Evolutionary conservation across 1,139 yeast species (phyloP), one percentile per base, ranked within the genome.

Genomic region (Ogataea hybrid): DNA sequence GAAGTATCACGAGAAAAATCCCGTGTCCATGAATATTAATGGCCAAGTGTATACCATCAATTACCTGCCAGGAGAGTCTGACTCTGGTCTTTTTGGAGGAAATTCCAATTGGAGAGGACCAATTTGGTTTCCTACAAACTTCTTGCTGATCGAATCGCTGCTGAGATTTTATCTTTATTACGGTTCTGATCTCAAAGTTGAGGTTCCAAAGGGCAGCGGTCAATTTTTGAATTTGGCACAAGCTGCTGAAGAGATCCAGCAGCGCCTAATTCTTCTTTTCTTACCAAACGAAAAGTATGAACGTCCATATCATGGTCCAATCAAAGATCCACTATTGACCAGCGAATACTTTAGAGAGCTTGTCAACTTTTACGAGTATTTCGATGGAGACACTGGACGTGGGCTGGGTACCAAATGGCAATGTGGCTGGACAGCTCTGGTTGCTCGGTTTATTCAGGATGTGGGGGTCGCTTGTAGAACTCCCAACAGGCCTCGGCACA

Each of bases 71-170:
- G 97, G 96, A 16, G 97, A 90, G 63, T 85, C 96, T 16, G 94
- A 88, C 59, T 84, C 95, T 3, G 96, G 96, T 9, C 77, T 90
- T 79, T 90, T 90, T 73, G 97, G 97, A 43, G 97, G 97, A 52
- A 90, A 90, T 62, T 88, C 96, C 22, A 90, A 89, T 65, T 90
- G 97, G 97, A 76, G 97, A 65, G 97, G 97, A 5, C 97, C 97
- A n/a, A 88, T 90, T 58, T 90, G 97, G 97, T 88, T 90, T 71
- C 96, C 97, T 18, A 88, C 89, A 10, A 89, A 86, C 59, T 90
- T 90, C 65, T 69, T 90, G 51, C 70, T 90, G 38, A 89, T 89
- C 45, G 97, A 90, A 68, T 81, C 96, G 0, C 71, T 90, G 54
- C 95, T 90, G 64, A 75, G 96, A 57, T 89, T 88, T 63, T 89